Evolutionary conservation across 164 flowering plant genomes (phyloP).

Genomic region (Sedum album): DNA sequence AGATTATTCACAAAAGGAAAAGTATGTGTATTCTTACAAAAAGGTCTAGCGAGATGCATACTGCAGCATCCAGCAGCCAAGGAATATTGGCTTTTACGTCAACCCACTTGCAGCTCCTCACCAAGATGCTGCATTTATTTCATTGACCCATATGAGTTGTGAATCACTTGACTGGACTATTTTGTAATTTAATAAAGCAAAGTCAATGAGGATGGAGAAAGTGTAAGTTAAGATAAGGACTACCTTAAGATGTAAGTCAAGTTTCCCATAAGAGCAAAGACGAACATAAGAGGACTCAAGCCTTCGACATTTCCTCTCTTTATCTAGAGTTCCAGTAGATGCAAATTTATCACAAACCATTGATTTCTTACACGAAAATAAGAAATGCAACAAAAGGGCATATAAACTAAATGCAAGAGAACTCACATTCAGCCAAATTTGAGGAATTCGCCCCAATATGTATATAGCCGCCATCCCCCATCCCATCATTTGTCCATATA

Average conservation of each 20-base stretch:
- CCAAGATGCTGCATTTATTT: slow-evolving; percentile 60
- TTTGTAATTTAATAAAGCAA: no score
- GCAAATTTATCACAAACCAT: background rate
- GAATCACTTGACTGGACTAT: background rate
- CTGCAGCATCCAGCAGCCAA: slow-evolving; percentile 83
- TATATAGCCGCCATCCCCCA: slow-evolving; percentile 2
- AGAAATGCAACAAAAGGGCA: background rate
- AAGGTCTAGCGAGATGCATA: slow-evolving; percentile 44
- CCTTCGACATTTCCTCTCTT: slow-evolving; percentile 34
- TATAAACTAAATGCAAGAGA: background rate
- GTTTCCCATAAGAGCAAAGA: slow-evolving; percentile 74
- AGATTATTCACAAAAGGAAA: background rate
- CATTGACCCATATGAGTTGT: background rate
- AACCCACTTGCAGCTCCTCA: slow-evolving; percentile 59
- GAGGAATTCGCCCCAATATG: background rate
- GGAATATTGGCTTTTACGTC: slow-evolving; percentile 71
- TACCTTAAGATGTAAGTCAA: slow-evolving; percentile 53
- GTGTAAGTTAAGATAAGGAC: background rate
- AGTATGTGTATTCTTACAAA: background rate
- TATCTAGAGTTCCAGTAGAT: background rate
- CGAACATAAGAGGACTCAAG: slow-evolving; percentile 85
- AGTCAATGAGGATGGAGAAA: background rate
- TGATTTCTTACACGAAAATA: background rate
- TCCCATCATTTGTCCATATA: background rate
- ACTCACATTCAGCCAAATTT: slow-evolving; percentile 1